Base-by-base conservation (phyloP, 2,329 filamentous ascomycete species). In the Sporothrix pallida region DNA sequence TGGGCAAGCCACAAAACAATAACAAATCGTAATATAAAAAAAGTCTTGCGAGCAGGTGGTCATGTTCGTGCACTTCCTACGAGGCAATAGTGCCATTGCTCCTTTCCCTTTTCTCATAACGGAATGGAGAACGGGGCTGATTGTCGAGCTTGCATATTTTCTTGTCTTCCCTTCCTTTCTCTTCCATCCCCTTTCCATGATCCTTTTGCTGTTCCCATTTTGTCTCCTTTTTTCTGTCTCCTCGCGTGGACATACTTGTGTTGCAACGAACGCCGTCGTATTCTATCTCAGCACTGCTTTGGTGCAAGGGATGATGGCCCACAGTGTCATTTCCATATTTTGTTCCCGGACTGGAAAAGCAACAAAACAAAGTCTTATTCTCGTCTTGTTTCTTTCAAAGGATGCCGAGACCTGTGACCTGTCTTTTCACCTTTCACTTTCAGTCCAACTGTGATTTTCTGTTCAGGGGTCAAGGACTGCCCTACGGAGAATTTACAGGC, bases 251-350 rank as follows among this genome's bases (percentile, higher is more conserved):
- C 3, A 42, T n/a, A 20, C 44, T 17, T 56, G n/a, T n/a, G 44
- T 31, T 37, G 23, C 46, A 52, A 52, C 37, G 50, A 52, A 44
- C 50, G 48, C 31, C 13, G 50, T 46, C 15, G 46, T 70, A 42
- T 52, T 42, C 50, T 70, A 70, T 56, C 67, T 56, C 67, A 58
- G 67, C 48, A 56, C 31, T 44, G 50, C 31, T 52, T 44, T 63
- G 65, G 17, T n/a, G 70, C 70, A 71, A 71, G 70, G 70, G 54
- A 62, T 62, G 46, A 58, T 20, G 70, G 54, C 70, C 70, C 70
- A 71, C 70, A 63, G 37, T 50, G 70, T 71, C 56, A 71, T 71
- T 71, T 63, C 70, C 52, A 70, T 58, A 31, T 50, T 50, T 67
- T 20, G 63, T 26, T 67, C 48, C 20, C 63, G 46, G 23, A 52